Evolutionary conservation across 148 eudicot genomes (phyloP).

Genomic region (Nepenthes mirabilis): DNA sequence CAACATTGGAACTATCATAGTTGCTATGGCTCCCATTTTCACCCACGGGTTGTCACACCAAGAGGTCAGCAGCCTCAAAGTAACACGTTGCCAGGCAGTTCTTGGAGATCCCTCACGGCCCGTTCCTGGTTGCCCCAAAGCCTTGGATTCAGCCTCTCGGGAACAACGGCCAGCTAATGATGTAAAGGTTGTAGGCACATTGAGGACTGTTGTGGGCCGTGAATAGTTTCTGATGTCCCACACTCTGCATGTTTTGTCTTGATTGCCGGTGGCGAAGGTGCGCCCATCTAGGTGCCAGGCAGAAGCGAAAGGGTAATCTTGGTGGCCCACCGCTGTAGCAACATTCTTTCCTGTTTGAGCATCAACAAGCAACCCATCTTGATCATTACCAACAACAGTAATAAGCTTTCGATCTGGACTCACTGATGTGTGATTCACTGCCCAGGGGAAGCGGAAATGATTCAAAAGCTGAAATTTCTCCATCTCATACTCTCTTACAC

Average conservation of each 20-base stretch:
- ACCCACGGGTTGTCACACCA: too few relatives aligned
- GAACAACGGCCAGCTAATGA: too few relatives aligned
- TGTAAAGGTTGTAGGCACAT: too few relatives aligned
- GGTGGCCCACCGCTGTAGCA: conserved; percentile 60
- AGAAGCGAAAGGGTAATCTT: conserved; percentile 70
- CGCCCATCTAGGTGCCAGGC: conserved; percentile 82
- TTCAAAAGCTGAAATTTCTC: conserved; percentile 73
- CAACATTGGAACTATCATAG: too few relatives aligned
- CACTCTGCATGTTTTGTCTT: conserved; percentile 77
- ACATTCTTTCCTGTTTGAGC: conserved; percentile 58
- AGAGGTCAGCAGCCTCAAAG: too few relatives aligned
- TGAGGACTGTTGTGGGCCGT: conserved; percentile 40
- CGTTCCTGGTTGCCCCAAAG: too few relatives aligned
- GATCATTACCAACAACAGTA: conserved; percentile 77
- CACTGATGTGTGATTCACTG: conserved; percentile 86
- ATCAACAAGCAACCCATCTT: conserved; percentile 58
- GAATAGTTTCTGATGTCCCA: conserved; percentile 75
- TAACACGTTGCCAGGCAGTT: too few relatives aligned
- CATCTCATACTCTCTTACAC: conserved; percentile 71
- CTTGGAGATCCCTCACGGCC: too few relatives aligned
- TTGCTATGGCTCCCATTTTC: too few relatives aligned
- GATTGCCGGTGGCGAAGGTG: conserved; percentile 80
- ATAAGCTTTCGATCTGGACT: conserved; percentile 69
- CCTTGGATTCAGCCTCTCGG: too few relatives aligned
- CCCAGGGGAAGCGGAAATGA: conserved; percentile 75